Conservation (phyloP, 352 stramenopile species). For the Phytopythium mirpurense region DNA sequence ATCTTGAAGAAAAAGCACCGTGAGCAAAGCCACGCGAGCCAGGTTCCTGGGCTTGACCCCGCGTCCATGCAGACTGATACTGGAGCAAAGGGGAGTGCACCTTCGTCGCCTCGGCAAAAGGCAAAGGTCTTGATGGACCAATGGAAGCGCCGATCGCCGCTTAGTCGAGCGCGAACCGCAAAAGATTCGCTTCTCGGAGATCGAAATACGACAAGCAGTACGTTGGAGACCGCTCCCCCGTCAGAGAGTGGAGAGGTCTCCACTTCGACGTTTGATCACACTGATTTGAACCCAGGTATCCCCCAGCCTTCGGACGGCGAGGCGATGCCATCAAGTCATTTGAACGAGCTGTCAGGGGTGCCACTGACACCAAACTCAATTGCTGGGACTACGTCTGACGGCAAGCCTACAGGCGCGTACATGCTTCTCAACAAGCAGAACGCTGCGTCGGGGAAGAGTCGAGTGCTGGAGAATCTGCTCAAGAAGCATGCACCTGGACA, state of each 20-base stretch:
- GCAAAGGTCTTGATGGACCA: conserved; percentile 20
- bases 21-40: conserved; percentile 18
- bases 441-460: conserved; percentile 23
- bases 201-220: background rate
- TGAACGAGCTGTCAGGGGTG: no score
- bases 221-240: background rate
- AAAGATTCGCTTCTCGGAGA: background rate
- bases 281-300: background rate
- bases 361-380: no score
- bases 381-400: background rate
- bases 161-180: background rate
- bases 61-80: background rate
- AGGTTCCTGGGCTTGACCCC: background rate
- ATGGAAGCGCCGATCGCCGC: background rate
- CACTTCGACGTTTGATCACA: background rate
- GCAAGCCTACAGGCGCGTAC: conserved; percentile 30
- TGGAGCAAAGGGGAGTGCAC: background rate
- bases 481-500: conserved; percentile 16
- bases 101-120: conserved; percentile 14
- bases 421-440: conserved; percentile 39
- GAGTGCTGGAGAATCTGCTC: conserved; percentile 29
- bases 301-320: background rate
- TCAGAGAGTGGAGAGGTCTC: background rate
- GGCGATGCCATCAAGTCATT: background rate
- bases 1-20: conserved; percentile 64